Percentiles rank a stretch among this genome's conserved stretches.
Conservation (phyloP, 2,329 filamentous ascomycete genomes). For the Thelonectria olida region DNA sequence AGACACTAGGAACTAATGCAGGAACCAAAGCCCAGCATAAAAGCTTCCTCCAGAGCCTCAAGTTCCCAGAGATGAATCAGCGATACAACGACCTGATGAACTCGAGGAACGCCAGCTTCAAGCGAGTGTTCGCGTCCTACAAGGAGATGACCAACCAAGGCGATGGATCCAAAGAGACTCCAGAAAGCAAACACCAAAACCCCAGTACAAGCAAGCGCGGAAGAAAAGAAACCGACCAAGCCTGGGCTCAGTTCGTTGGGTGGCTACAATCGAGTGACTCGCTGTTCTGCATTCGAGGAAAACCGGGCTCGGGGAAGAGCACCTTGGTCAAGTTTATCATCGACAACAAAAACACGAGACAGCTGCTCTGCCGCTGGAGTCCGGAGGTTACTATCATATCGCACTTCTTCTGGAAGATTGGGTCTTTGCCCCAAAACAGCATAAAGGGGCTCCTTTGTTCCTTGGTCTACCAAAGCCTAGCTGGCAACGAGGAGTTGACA, state of each 20-base stretch:
- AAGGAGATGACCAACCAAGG: not conserved
- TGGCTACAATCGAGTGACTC: conserved; percentile 9
- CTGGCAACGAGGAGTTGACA: not conserved
- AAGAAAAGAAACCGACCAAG: not conserved
- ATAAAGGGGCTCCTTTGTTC: conserved; percentile 38
- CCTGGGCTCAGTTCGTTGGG: not conserved
- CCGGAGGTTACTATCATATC: not conserved
- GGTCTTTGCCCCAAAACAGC: conserved; percentile 10
- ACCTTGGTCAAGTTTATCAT: conserved; percentile 20
- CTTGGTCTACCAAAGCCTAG: conserved; percentile 29
- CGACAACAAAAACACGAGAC: not conserved
- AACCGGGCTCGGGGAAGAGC: conserved; percentile 28
- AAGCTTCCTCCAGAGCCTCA: conserved; percentile 1
- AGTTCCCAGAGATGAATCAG: conserved; percentile 6
- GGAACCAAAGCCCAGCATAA: not conserved
- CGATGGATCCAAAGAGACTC: not conserved
- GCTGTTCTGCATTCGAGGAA: conserved; percentile 16
- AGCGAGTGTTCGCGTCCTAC: conserved; percentile 6
- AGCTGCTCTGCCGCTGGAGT: not conserved
- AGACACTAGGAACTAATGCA: not conserved
- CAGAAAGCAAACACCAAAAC: too few relatives aligned
- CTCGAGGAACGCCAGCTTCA: not conserved
- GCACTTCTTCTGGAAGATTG: conserved; percentile 26
- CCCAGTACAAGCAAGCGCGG: too few relatives aligned
- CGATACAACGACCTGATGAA: conserved; percentile 9